phyloP scores from a whole-genome alignment of 164 flowering plant species.

The Vitis cinerea region DNA sequence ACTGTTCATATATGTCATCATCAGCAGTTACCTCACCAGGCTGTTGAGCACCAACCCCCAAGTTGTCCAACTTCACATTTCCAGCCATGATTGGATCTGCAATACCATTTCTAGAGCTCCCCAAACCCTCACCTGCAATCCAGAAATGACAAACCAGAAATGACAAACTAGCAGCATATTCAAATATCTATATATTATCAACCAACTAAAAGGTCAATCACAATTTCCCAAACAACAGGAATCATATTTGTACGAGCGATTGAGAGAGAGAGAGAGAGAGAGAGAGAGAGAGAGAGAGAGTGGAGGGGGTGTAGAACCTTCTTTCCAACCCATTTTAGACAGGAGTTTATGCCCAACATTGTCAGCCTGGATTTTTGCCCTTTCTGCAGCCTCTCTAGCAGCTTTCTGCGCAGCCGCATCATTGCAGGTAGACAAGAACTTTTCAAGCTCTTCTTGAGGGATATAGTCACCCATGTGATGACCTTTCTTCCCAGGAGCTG shows the following conservation, averaged over 20 bases:
- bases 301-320: constrained; percentile 50
- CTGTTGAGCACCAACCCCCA: constrained; percentile 89
- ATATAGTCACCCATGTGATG: constrained; percentile 99
- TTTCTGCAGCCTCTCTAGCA: constrained; percentile 72
- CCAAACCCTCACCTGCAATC: constrained; percentile 90
- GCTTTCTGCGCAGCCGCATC: constrained; percentile 74
- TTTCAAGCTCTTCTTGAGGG: constrained; percentile 91
- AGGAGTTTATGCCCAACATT: constrained; percentile 93
- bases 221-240: too few relatives aligned
- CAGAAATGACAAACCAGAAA: not conserved
- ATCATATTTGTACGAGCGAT: too few relatives aligned
- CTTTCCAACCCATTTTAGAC: constrained; percentile 99
- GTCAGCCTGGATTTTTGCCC: constrained; percentile 87
- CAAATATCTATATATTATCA: too few relatives aligned
- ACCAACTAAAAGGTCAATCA: not conserved
- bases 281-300: constrained; percentile 2
- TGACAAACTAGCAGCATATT: not conserved
- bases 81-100: constrained; percentile 91
- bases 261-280: not conserved
- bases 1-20: constrained; percentile 98
- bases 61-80: constrained; percentile 67
- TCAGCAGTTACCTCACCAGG: constrained; percentile 93
- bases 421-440: constrained; percentile 77
- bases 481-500: constrained; percentile 59
- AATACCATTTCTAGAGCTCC: constrained; percentile 84